Base-by-base conservation (phyloP, 306 rosid genomes). In the Lupinus albus region DNA sequence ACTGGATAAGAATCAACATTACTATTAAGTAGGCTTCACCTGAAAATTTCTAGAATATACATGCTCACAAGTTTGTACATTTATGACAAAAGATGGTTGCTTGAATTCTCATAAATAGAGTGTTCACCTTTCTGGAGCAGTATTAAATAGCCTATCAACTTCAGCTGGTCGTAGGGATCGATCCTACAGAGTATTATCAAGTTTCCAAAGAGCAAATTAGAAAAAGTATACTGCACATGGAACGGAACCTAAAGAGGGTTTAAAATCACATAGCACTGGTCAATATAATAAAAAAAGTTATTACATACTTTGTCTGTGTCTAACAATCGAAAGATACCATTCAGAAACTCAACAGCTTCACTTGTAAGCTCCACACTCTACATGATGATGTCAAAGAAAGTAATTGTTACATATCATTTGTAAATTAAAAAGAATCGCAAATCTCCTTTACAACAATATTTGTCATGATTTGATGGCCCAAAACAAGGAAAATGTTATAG, bases 121-220 rank as follows among this genome's bases (percentile, higher is more conserved):
- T 67, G 54, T 11, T 74, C 59, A 92, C 98, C 91, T 84, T 84
- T 89, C 89, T 64, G 98, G 98, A 65, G 96, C 96, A 79, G 92
- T 83, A 74, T 78, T 74, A 82, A 87, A 92, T 42, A 92, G 81
- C 58, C 82, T 80, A 77, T 89, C 86, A 57, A 92, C 86, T 82
- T 92, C 95, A 55, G 74, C 73, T 67, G 89, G 89, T 64, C 41
- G 84, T 38, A 92, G 70, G 47, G 79, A 83, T 81, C 87, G 89
- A 61, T 92, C 98, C 98, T 92, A 62, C 74, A 73, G 45, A 67
- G 41, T 76, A 59, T 61, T 72, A 81, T 61, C 74, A 81, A 35
- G 53, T 71, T 76, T 67, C 55, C 60, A 49, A 74, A 42, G 76
- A 64, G 70, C 64, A 69, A 71, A 73, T 65, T 48, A 71, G 51